Evolutionary conservation across 176 grass and related monocot species (phyloP).

Genomic region (Puya raimondii): DNA sequence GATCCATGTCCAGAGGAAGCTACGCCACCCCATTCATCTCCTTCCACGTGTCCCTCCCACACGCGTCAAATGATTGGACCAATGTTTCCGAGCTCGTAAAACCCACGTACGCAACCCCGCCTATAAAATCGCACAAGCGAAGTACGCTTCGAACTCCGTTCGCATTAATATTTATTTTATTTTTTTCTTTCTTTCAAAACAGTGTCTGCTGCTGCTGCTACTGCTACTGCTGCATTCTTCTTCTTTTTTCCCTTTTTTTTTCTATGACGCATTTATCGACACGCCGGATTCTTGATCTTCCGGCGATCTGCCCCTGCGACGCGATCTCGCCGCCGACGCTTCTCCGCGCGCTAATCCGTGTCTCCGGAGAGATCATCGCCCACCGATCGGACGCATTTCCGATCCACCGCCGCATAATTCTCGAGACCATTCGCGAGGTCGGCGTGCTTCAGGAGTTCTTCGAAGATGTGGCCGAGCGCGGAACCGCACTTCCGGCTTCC

Average conservation of each 20-base stretch:
- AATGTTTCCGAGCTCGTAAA: conserved; percentile 11
- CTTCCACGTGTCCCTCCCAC: conserved; percentile 19
- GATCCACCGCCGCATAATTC: conserved; percentile 35
- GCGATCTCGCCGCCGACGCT: conserved; percentile 40
- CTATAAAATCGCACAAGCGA: neutral
- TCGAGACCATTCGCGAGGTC: conserved; percentile 35
- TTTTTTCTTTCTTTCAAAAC: too few relatives aligned
- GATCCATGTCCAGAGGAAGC: too few relatives aligned
- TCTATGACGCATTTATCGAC: conserved; percentile 13
- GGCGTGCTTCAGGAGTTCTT: conserved; percentile 49
- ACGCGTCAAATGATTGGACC: conserved; percentile 8
- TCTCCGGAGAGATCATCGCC: conserved; percentile 35
- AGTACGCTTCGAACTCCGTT: neutral
- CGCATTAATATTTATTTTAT: too few relatives aligned
- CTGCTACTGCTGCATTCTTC: too few relatives aligned
- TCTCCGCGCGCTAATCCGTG: conserved; percentile 36
- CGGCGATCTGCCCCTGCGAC: conserved; percentile 49
- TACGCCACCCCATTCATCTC: neutral
- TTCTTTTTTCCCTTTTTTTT: neutral
- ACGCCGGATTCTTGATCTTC: conserved; percentile 28
- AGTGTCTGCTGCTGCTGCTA: too few relatives aligned
- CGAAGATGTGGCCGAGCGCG: conserved; percentile 38
- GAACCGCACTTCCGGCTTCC: conserved; percentile 16
- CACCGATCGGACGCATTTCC: conserved; percentile 24
- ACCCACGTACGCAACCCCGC: neutral